Evolutionary conservation across 2,329 filamentous ascomycete species (phyloP).

Genomic region (Pyrenochaeta sp.): DNA sequence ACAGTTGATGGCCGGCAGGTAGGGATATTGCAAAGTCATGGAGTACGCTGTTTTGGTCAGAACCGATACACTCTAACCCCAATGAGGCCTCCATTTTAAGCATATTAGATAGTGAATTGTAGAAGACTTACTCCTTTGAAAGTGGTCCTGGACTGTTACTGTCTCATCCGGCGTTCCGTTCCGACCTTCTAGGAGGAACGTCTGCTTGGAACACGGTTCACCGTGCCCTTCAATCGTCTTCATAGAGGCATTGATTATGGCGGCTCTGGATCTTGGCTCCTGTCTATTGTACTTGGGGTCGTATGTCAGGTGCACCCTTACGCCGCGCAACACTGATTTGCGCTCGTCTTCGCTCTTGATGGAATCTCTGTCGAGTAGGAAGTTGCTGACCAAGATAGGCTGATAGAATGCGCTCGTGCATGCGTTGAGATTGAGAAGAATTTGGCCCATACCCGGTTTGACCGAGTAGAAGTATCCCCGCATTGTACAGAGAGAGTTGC

Average conservation of each 20-base stretch:
- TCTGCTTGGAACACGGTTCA: background rate
- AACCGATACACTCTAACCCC: background rate
- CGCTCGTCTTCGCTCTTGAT: background rate
- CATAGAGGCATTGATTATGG: conserved; percentile 4
- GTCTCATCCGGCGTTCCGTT: background rate
- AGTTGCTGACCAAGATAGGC: conserved; percentile 16
- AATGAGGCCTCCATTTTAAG: background rate
- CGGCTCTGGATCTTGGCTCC: conserved; percentile 1
- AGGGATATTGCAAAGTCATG: background rate
- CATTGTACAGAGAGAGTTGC: conserved; percentile 10
- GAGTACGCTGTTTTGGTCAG: conserved; percentile 6
- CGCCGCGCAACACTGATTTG: conserved; percentile 2
- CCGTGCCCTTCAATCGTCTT: conserved; percentile 8
- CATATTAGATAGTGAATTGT: background rate
- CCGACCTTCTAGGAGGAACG: conserved; percentile 1
- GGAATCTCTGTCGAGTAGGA: conserved; percentile 5
- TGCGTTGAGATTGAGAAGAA: conserved; percentile 16
- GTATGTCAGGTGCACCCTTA: conserved; percentile 7
- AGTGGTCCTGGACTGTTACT: conserved; percentile 6
- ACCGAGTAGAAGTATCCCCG: conserved; percentile 23
- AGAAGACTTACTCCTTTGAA: conserved; percentile 6
- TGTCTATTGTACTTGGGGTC: background rate
- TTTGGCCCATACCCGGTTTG: conserved; percentile 13
- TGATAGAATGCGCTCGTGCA: conserved; percentile 20
- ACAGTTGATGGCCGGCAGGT: conserved; percentile 15